Conservation (phyloP, 2,329 filamentous ascomycete species). For the Beauveria rudraprayagi region DNA sequence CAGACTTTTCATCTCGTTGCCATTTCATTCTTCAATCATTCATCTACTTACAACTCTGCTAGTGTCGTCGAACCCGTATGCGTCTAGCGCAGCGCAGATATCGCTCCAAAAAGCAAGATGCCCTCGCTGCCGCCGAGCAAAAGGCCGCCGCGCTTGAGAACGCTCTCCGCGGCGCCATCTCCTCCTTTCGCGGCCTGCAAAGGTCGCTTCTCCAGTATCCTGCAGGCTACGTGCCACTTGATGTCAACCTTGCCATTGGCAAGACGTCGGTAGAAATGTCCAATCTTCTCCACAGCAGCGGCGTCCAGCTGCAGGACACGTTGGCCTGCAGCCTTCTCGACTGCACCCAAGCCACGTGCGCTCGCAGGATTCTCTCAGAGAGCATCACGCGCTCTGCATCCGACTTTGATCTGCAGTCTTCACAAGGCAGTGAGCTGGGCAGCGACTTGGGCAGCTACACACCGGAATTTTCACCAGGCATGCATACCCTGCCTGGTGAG, state of each 20-base stretch:
- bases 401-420: background rate
- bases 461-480: background rate
- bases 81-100: slow-evolving; percentile 9
- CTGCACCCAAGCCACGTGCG: background rate
- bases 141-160: slow-evolving; percentile 5
- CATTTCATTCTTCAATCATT: background rate
- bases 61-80: slow-evolving; percentile 6
- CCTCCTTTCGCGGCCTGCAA: slow-evolving; percentile 6
- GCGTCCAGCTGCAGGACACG: slow-evolving; percentile 9
- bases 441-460: background rate
- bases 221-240: background rate
- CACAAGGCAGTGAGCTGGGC: background rate
- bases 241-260: slow-evolving; percentile 1
- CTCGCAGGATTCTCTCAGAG: background rate
- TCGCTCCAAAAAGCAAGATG: slow-evolving; percentile 11
- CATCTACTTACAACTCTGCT: background rate
- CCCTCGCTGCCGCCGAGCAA: slow-evolving; percentile 8
- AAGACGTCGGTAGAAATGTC: slow-evolving; percentile 7
- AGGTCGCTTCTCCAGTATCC: slow-evolving; percentile 2
- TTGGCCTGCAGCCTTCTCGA: slow-evolving; percentile 4
- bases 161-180: slow-evolving; percentile 7
- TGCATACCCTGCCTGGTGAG: slow-evolving; percentile 3
- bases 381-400: background rate
- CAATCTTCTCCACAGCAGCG: slow-evolving; percentile 5
- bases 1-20: background rate